phyloP scores from a whole-genome alignment of 441 rosid genomes.

The Populus hybrid region DNA sequence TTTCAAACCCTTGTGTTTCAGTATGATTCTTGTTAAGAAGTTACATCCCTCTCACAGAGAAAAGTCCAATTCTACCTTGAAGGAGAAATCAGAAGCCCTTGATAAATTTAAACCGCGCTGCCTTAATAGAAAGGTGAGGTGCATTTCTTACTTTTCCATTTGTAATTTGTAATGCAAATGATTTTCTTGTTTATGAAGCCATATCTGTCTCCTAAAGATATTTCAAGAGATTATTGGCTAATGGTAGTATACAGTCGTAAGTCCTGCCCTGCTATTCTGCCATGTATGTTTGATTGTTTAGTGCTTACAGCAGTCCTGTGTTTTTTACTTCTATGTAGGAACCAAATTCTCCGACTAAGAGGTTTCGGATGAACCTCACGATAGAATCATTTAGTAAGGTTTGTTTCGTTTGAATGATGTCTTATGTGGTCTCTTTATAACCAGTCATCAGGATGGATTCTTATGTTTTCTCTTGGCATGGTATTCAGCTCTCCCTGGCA shows the following conservation, averaged over 20 bases:
- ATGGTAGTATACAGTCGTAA: not conserved
- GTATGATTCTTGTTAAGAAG: not conserved
- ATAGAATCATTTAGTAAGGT: conserved; percentile 58
- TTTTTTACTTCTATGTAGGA: conserved; percentile 39
- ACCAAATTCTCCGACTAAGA: conserved; percentile 22
- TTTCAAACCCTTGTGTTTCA: not conserved
- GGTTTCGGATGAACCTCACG: conserved; percentile 29
- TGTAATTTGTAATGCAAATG: not conserved
- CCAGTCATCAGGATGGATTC: not conserved
- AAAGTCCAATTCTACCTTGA: conserved; percentile 18
- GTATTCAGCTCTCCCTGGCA: conserved; percentile 43
- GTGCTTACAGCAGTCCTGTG: conserved; percentile 11
- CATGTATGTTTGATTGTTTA: conserved; percentile 6
- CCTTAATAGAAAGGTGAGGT: conserved; percentile 44
- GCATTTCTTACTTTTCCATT: conserved; percentile 2
- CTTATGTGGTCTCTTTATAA: not conserved
- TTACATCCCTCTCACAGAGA: conserved; percentile 27
- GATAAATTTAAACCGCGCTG: conserved; percentile 32
- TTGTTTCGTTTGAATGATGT: not conserved
- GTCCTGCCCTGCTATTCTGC: conserved; percentile 7
- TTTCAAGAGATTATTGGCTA: not conserved
- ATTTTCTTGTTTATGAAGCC: not conserved
- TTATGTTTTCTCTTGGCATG: conserved; percentile 6
- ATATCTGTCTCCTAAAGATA: not conserved
- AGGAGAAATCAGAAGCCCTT: conserved; percentile 38